These are phyloP conservation scores for Stephanodiscus triporus DNA, from an alignment of 108 stramenopile genomes.

Conservation along the genomic window DNA sequence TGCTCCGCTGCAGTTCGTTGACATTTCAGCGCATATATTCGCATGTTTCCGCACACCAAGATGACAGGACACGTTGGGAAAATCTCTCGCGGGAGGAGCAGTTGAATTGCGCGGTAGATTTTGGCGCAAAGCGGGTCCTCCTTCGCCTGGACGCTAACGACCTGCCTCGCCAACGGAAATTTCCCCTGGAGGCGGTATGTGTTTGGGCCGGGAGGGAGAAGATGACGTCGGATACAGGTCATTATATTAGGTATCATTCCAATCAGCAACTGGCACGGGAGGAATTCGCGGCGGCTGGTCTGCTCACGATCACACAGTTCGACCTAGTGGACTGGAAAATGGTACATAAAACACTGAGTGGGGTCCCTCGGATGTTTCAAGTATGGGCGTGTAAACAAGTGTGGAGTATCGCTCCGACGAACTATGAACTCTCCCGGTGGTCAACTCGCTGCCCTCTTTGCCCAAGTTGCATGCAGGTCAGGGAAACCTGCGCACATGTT, in stretches of 20 bases:
- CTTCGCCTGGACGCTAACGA: background rate
- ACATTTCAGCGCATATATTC: background rate
- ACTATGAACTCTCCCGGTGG: no score
- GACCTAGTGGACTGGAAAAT: background rate
- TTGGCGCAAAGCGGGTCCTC: background rate
- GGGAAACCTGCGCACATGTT: no score
- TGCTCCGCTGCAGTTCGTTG: background rate
- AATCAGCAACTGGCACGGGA: background rate
- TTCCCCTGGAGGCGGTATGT: background rate
- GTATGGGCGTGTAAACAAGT: no score
- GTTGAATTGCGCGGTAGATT: background rate
- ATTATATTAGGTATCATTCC: background rate
- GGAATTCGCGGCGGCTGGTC: background rate
- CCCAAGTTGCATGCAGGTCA: no score
- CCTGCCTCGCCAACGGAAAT: background rate
- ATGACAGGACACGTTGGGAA: background rate
- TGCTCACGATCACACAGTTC: background rate
- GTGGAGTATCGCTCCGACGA: no score
- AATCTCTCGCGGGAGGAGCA: background rate
- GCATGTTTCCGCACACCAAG: background rate
- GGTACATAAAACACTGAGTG: background rate
- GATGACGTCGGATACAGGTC: background rate
- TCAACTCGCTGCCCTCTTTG: no score
- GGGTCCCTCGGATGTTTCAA: background rate
- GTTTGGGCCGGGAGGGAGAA: background rate